Percentiles rank a stretch among this genome's conserved stretches.
phyloP scores from a whole-genome alignment of 2,329 filamentous ascomycete species.

The Curvularia verruculosa region DNA sequence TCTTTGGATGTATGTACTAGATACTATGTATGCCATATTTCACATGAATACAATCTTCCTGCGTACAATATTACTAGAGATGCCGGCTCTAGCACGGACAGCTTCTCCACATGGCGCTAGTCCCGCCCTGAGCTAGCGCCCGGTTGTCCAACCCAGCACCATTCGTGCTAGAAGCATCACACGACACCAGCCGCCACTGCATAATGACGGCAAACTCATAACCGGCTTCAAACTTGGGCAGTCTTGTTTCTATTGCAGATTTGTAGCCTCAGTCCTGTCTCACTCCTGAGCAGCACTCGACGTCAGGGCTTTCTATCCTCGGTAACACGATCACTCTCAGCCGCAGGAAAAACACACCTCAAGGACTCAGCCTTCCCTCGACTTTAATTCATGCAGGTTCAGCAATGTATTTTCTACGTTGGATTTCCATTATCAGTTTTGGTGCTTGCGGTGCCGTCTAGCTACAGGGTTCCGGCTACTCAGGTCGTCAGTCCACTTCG shows the following conservation, averaged over 20 bases:
- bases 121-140: neutral
- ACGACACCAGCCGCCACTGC: conserved; percentile 4
- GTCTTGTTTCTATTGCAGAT: neutral
- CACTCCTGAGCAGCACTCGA: neutral
- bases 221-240: neutral
- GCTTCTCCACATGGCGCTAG: neutral
- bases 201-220: neutral
- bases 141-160: neutral
- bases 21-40: too few species aligned
- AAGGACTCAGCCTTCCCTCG: neutral
- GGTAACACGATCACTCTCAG: neutral
- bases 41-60: too few species aligned
- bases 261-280: neutral
- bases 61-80: neutral
- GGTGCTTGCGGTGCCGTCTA: neutral
- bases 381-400: neutral
- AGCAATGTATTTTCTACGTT: neutral
- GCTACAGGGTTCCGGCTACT: conserved; percentile 4
- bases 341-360: neutral
- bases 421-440: neutral
- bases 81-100: neutral
- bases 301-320: neutral
- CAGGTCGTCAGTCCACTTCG: conserved; percentile 9
- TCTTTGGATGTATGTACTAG: too few species aligned
- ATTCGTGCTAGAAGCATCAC: neutral